Percentiles rank a stretch among this genome's conserved stretches.
These are phyloP conservation scores for Aspergillus novofumigatus DNA, from an alignment of 2,329 filamentous ascomycete species.

Conservation along the genomic window DNA sequence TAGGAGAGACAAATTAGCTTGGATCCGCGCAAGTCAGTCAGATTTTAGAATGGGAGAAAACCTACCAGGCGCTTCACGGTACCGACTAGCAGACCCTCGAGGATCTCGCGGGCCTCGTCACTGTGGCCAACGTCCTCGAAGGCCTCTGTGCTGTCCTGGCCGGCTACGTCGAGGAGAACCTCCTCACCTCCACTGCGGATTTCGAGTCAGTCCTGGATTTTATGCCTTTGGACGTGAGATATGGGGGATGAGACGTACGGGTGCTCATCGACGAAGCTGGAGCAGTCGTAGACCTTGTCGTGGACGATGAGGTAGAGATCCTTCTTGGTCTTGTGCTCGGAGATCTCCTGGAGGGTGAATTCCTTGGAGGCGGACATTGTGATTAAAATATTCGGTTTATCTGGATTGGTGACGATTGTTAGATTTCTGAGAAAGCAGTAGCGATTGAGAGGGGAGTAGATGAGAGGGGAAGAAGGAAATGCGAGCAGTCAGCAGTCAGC, in stretches of 20 bases:
- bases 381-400: slow-evolving; percentile 10
- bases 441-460: background rate
- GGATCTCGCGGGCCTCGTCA: slow-evolving; percentile 94
- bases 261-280: slow-evolving; percentile 94
- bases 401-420: background rate
- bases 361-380: slow-evolving; percentile 55
- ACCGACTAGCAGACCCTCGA: slow-evolving; percentile 71
- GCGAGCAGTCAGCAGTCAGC: background rate
- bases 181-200: slow-evolving; percentile 85
- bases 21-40: background rate
- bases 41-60: slow-evolving; percentile 7
- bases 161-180: slow-evolving; percentile 91
- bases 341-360: slow-evolving; percentile 75
- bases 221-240: too few species aligned
- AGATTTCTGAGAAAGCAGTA: background rate
- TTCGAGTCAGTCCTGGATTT: background rate
- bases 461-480: background rate
- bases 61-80: slow-evolving; percentile 75
- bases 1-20: background rate
- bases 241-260: slow-evolving; percentile 56
- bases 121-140: slow-evolving; percentile 99
- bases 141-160: slow-evolving; percentile 93
- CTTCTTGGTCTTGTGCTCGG: slow-evolving; percentile 85
- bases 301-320: slow-evolving; percentile 88
- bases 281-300: slow-evolving; percentile 91